These are phyloP conservation scores for Obelidium mucronatum DNA, from an alignment of 192 early-diverging fungal genomes.

Conservation along the genomic window DNA sequence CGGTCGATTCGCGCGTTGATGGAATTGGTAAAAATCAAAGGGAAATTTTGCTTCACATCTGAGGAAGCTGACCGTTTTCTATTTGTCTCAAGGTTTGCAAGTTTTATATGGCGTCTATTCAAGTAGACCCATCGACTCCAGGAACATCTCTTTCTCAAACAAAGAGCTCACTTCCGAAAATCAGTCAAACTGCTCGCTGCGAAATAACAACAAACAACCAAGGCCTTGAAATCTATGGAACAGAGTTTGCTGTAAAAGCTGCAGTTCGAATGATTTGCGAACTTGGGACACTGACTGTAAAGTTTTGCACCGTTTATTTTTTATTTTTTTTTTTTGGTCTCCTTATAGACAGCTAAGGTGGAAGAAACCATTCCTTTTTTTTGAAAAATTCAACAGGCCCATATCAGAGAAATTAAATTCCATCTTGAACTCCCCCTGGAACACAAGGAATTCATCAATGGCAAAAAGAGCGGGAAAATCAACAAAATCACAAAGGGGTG, in stretches of 20 bases:
- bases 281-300: conserved; percentile 54
- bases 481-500: conserved; percentile 83
- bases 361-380: no score
- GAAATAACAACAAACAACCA: conserved; percentile 69
- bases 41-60: no score
- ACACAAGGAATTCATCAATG: conserved; percentile 86
- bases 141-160: conserved; percentile 42
- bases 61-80: no score
- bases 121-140: conserved; percentile 39
- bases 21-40: no score
- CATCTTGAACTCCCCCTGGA: conserved; percentile 78
- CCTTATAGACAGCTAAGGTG: no score
- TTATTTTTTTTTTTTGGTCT: no score
- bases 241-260: conserved; percentile 63
- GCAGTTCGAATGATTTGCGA: conserved; percentile 66
- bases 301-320: neutral
- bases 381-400: no score
- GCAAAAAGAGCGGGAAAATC: conserved; percentile 90
- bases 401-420: conserved; percentile 72
- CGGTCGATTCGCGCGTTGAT: conserved; percentile 74
- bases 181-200: conserved; percentile 61
- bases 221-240: conserved; percentile 76
- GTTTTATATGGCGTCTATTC: conserved; percentile 60
- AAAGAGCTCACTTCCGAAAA: conserved; percentile 44
- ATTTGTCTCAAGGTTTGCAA: no score